Percentiles rank a stretch among this genome's conserved stretches.
phyloP scores from a whole-genome alignment of 495 filamentous ascomycete species.

The Penicillium ucsense region DNA sequence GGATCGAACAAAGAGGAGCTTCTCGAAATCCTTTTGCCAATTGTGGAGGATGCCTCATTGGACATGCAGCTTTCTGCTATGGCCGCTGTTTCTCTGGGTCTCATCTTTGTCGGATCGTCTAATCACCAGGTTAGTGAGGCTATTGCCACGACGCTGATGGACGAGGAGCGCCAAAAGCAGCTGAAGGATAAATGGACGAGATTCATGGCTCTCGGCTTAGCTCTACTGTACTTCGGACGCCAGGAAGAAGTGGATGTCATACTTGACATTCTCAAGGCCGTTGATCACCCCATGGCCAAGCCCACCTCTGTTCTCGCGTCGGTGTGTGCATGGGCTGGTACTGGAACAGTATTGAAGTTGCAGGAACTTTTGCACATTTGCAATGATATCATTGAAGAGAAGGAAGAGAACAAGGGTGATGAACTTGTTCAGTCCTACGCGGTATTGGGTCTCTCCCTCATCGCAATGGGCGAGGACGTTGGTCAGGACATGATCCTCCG shows the following conservation, averaged over 20 bases:
- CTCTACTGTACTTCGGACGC: conserved; percentile 87
- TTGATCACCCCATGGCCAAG: conserved; percentile 90
- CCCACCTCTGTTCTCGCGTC: conserved; percentile 83
- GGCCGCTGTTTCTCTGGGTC: conserved; percentile 83
- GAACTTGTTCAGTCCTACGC: conserved; percentile 93
- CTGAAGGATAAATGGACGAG: conserved; percentile 96
- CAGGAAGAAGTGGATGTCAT: conserved; percentile 97
- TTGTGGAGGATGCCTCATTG: conserved; percentile 68
- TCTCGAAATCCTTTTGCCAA: conserved; percentile 69
- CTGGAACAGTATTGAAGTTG: conserved; percentile 89
- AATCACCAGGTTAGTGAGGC: conserved; percentile 81
- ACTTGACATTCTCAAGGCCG: conserved; percentile 86
- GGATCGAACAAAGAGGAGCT: conserved; percentile 84
- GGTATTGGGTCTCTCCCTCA: conserved; percentile 83
- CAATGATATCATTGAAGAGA: conserved; percentile 93
- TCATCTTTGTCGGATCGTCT: conserved; percentile 88
- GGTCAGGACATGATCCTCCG: conserved; percentile 98
- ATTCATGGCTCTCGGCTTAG: conserved; percentile 90
- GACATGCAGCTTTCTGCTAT: conserved; percentile 95
- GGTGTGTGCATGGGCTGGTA: conserved; percentile 96
- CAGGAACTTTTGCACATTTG: conserved; percentile 95
- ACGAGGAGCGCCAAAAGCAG: conserved; percentile 76
- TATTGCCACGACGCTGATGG: conserved; percentile 81
- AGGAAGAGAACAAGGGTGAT: conserved; percentile 84
- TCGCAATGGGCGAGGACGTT: conserved; percentile 97